phyloP scores from a whole-genome alignment of 805 yeast species.

The Cyberlindnera amylophila region DNA sequence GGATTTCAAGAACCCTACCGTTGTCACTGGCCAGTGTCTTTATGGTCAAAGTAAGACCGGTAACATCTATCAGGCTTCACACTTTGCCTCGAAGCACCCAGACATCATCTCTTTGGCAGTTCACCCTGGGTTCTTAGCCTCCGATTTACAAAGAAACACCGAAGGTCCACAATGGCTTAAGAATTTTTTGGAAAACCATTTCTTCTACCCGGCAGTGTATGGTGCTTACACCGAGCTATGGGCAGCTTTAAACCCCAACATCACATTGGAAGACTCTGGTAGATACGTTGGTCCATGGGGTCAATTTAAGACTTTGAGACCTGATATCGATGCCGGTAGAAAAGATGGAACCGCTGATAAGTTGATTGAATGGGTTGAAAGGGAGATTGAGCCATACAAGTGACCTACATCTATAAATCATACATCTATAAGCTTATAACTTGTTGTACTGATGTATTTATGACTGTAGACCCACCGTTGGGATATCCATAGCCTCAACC shows the following conservation, averaged over 20 bases:
- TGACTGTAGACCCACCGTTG: conserved; percentile 2
- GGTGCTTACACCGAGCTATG: conserved; percentile 29
- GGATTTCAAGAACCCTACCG: conserved; percentile 25
- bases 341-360: conserved; percentile 31
- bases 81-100: conserved; percentile 32
- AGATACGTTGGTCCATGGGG: conserved; percentile 42
- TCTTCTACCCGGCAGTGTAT: not conserved
- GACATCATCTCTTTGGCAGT: conserved; percentile 33
- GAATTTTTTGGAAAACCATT: not conserved
- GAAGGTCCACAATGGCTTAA: not conserved
- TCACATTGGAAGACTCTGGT: conserved; percentile 32
- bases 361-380: conserved; percentile 34
- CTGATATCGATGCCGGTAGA: conserved; percentile 33
- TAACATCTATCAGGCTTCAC: conserved; percentile 33
- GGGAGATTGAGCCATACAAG: conserved; percentile 9
- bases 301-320: conserved; percentile 32
- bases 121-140: conserved; percentile 40
- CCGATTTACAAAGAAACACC: conserved; percentile 32
- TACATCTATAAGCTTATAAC: too few species aligned
- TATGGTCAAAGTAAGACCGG: conserved; percentile 44
- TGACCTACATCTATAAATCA: too few species aligned
- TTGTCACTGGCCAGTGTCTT: not conserved
- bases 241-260: conserved; percentile 38
- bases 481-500: conserved; percentile 18
- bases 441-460: too few species aligned